Evolutionary conservation across 331 rosid species (phyloP), one percentile per base, ranked within the genome.

Genomic region (Dryas integrifolia): DNA sequence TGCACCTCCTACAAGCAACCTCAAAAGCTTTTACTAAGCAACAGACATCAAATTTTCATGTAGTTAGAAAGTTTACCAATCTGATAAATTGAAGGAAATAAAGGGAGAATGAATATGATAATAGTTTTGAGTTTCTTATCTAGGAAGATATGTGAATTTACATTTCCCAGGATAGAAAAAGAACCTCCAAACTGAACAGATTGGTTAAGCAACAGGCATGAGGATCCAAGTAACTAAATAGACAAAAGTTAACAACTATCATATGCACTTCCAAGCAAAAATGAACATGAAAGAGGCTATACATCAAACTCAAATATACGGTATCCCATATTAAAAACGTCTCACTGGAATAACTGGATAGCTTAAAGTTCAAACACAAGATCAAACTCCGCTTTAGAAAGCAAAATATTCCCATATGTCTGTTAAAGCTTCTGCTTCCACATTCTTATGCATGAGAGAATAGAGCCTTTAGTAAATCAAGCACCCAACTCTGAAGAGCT

Each of bases 1-100:
- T 3, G 14, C 21, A 50, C 64, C 64, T 41, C 72, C 76, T 24
- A 45, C 24, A 70, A 63, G 9, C 7, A 69, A 46, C 9, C 35
- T 26, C 15, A 2, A 16, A 47, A 46, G 6, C 51, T 41, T 63
- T 43, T 73, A 35, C 58, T 0, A 64, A n/a, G 43, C 40, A 53
- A 69, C 4, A 13, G 40, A 52, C 57, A 72, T 72, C 41, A 15
- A 39, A 49, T 12, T 2, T 51, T 38, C 8, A 6, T 15, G 38
- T 26, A 4, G 2, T 21, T 64, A 24, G 18, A 60, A 46, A 55
- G 39, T 18, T 16, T 52, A 24, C 8, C 18, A 41, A 70, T 13
- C 49, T 52, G 50, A 39, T 10, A 52, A 43, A 43, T 4, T 51
- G n/a, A 59, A 9, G 16, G 48, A 38, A 35, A 45, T 39, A 65